Evolutionary conservation across 2,329 filamentous ascomycete species (phyloP).

Genomic region (Colletotrichum gloeosporioides): DNA sequence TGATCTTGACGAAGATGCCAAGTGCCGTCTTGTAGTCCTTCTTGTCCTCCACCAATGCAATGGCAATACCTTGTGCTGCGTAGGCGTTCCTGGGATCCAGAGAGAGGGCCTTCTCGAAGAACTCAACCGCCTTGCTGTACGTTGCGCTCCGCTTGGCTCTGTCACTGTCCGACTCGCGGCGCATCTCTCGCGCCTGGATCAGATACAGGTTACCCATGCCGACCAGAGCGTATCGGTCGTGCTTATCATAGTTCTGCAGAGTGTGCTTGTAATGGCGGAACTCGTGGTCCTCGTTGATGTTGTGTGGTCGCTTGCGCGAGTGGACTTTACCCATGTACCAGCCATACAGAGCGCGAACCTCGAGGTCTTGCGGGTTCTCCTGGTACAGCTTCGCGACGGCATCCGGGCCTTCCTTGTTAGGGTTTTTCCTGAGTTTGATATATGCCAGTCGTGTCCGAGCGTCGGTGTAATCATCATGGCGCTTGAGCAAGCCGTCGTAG

Average conservation of each 20-base stretch:
- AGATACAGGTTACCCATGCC: constrained; percentile 97
- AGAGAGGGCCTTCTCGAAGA: constrained; percentile 96
- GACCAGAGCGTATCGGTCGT: constrained; percentile 94
- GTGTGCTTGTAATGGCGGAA: constrained; percentile 97
- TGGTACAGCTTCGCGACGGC: constrained; percentile 86
- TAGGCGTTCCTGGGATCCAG: constrained; percentile 96
- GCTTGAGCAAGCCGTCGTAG: constrained; percentile 83
- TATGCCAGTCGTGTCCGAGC: constrained; percentile 89
- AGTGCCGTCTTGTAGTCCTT: constrained; percentile 86
- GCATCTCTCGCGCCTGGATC: constrained; percentile 90
- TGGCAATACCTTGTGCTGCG: constrained; percentile 93
- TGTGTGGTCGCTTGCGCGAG: constrained; percentile 80
- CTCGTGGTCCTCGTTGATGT: constrained; percentile 88
- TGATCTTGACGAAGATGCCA: constrained; percentile 87
- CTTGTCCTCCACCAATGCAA: constrained; percentile 92
- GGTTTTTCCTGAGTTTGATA: constrained; percentile 81
- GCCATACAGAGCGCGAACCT: constrained; percentile 90
- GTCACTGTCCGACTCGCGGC: constrained; percentile 85
- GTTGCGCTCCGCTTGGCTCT: constrained; percentile 88
- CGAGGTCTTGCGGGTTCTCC: constrained; percentile 81
- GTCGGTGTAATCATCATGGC: constrained; percentile 92
- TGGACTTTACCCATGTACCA: constrained; percentile 88
- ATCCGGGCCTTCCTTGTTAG: constrained; percentile 85
- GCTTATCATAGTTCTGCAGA: constrained; percentile 92
- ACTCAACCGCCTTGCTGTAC: constrained; percentile 93